Base-by-base conservation (phyloP, 2,329 filamentous ascomycete species). In the Epichloe coenophiala region DNA sequence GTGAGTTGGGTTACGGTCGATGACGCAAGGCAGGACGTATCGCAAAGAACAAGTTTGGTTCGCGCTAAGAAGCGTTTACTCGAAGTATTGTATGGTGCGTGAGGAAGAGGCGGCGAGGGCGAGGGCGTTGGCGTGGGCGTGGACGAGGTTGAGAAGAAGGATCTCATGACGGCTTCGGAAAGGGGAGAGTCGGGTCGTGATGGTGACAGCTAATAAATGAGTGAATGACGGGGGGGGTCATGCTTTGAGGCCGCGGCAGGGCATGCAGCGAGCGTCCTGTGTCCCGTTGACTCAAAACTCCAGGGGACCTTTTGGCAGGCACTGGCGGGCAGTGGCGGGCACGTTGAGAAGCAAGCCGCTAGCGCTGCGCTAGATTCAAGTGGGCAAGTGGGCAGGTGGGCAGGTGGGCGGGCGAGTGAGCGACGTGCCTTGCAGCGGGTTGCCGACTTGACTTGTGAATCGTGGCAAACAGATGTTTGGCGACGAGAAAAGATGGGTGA, bases 101-200 rank as follows among this genome's bases (percentile, higher is more conserved):
- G 23, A 13, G 21, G 38, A 40, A 23, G 47, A 23, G 48, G 46
- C n/a, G 41, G 44, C 39, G 45, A 40, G 47, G 17, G 45, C 35
- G 45, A 37, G 47, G 17, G 45, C 23, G 43, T 31, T 4, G 39
- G 33, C 23, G 43, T 31, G 49, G 17, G 17, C 17, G 17, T 17
- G 17, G 17, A 17, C 17, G 17, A 45, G 47, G 37, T 49, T n/a
- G 48, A 53, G 33, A 54, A 54, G 31, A 54, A 47, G 21, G 49
- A 56, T 47, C 37, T 54, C 53, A 56, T 56, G 31, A 27, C 42
- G 47, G n/a, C 19, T 19, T 19, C 27, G 38, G 37, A 13, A 19
- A 50, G 19, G 19, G 23, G 36, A 47, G 43, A 47, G 43, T 47
- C 27, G 11, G 27, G 27, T 31, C 46, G 36, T 41, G 35, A 53